Base-by-base conservation (phyloP, 169 alveolate genomes). In the Eimeria acervulina region DNA sequence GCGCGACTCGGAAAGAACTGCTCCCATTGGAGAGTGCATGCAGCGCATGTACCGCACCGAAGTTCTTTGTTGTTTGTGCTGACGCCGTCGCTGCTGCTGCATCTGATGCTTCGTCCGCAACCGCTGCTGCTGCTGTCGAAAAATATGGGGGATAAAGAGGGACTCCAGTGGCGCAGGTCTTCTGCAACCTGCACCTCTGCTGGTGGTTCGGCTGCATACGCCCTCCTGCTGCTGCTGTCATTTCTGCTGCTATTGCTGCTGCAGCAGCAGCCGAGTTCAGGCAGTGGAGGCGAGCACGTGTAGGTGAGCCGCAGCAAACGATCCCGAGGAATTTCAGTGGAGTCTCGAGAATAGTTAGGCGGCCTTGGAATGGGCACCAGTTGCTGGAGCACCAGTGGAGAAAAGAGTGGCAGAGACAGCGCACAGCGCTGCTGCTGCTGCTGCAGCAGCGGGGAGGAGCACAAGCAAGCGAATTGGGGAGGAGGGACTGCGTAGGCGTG, bases 21-120 rank as follows among this genome's bases (percentile, higher is more conserved):
- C 74, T 83, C 91, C 91, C 91, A 83, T 31, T 31, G 74, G 31
- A 83, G 91, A 19, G 28, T 31, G 76, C 91, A 83, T 51, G 91
- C 91, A 31, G 91, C 91, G 74, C 91, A 83, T 6, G 36, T 83
- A 55, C 91, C 91, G 36, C 91, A 83, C 52, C 91, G 91, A 19
- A 83, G 91, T 31, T 83, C 91, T 28, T 47, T 28, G 31, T 52
- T 15, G 91, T 42, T 26, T 21, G 21, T 52, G 76, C 55, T 52
- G 52, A 3, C 17, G 89, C 61, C 21, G 31, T 31, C 21, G 36
- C 33, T 80, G 89, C 26, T 23, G 40, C 59, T 17, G 59, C 21
- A 12, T 51, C 21, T 12, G 59, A 12, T 51, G 15, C n/a, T n/a
- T n/a, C n/a, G 1, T 19, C 17, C 17, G 61, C n/a, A 59, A 6